phyloP scores from a whole-genome alignment of 331 rosid species.

The Pyrus hybrid region DNA sequence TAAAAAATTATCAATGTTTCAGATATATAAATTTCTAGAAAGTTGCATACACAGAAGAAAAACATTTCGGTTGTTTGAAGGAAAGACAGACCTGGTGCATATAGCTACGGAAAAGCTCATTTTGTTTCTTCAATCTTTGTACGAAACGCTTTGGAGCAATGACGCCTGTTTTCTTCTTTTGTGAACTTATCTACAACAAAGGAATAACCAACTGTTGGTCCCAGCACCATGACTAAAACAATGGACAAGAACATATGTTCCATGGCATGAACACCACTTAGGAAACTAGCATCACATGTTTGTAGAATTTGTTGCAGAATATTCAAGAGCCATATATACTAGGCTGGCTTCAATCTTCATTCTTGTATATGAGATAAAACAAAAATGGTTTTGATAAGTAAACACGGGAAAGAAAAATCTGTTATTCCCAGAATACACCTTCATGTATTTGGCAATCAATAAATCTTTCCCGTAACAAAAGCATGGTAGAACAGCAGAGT shows the following conservation, averaged over 20 bases:
- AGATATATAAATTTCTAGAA: background rate
- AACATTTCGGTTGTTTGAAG: background rate
- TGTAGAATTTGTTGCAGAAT: background rate
- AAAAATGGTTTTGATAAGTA: background rate
- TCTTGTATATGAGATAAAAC: background rate
- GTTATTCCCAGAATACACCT: background rate
- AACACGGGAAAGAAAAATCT: background rate
- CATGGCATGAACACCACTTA: background rate
- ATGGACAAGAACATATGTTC: background rate
- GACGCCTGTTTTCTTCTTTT: constrained; percentile 98
- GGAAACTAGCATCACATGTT: background rate
- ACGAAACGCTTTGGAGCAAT: constrained; percentile 98
- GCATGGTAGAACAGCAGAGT: background rate
- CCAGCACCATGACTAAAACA: constrained; percentile 8
- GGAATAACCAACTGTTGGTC: constrained; percentile 12
- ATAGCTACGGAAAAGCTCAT: constrained; percentile 95
- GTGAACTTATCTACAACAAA: constrained; percentile 81
- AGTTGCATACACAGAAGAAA: background rate
- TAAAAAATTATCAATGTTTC: background rate
- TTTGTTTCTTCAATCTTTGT: constrained; percentile 94
- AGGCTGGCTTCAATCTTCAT: background rate
- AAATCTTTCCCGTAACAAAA: background rate
- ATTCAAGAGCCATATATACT: background rate
- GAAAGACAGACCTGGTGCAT: constrained; percentile 85
- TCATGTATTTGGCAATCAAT: background rate